A percentile compares a stretch with the other conserved stretches of the same genome.
phyloP scores from a whole-genome alignment of 75 land plant genomes.

The Cryptomeria japonica region DNA sequence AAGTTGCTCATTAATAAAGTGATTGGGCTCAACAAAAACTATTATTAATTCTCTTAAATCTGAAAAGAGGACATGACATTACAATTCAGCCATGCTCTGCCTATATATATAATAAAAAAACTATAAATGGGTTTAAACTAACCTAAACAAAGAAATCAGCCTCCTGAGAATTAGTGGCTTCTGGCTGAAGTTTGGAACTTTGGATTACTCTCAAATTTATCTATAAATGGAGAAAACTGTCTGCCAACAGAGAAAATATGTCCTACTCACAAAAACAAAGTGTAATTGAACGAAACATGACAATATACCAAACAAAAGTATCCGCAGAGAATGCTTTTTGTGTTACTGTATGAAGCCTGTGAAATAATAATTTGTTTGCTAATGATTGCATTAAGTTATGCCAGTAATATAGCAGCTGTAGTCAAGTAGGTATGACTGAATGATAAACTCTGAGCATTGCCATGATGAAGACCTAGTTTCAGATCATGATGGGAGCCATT shows the following conservation, averaged over 20 bases:
- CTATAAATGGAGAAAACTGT: background rate
- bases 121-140: background rate
- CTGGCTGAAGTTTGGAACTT: background rate
- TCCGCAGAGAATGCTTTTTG: background rate
- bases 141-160: background rate
- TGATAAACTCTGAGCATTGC: background rate
- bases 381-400: background rate
- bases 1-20: too few relatives aligned
- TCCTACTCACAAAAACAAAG: background rate
- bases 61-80: too few relatives aligned
- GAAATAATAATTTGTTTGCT: background rate
- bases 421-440: background rate
- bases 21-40: too few relatives aligned
- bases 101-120: too few relatives aligned
- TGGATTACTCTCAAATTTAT: background rate
- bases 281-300: background rate
- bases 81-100: too few relatives aligned
- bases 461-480: background rate
- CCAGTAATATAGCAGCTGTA: background rate
- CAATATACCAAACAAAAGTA: background rate
- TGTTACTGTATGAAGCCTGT: background rate
- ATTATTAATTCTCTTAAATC: too few relatives aligned
- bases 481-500: background rate
- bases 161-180: background rate
- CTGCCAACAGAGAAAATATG: background rate